Evolutionary conservation across 2,329 filamentous ascomycete species (phyloP), one percentile per base, ranked within the genome.

Genomic region (Xylariaceae sp.): DNA sequence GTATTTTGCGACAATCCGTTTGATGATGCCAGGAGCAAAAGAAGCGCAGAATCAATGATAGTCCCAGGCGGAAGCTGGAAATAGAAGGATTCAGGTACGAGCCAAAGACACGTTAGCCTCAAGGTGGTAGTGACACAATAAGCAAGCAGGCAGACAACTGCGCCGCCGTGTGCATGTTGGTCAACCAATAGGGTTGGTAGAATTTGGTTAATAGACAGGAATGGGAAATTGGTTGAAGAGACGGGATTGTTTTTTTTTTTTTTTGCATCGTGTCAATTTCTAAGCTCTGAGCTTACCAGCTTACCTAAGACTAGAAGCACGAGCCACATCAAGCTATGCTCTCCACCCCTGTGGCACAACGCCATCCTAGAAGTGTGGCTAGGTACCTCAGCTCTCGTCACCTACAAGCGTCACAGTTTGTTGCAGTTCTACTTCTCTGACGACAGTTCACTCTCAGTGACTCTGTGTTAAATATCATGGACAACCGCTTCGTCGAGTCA

Each of bases 91-190:
- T 4, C 6, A 44, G 41, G 41, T 20, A 20, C 7, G 16, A 18
- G 20, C 7, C 43, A 26, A 21, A 44, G 41, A 46, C 48, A 51
- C 52, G 29, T 49, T 59, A 61, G 50, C 49, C 59, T 70, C 65
- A 67, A 57, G 59, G 59, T 54, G 54, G 60, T 46, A 57, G 52
- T 40, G 51, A 52, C 62, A 64, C 66, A 56, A 64, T 47, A 52
- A 58, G 57, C 61, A 59, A 65, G 52, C 48, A 64, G 53, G 54
- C 59, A 68, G 66, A 53, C 59, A 60, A 50, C 57, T 53, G 63
- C 67, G 52, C 56, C 56, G 56, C 61, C 54, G 46, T 61, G 63
- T 40, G 62, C 68, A 70, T 70, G 55, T 66, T 70, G 67, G 44
- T 61, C 52, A 60, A 60, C 64, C 65, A 65, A 65, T 66, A 54